A percentile compares a stretch with the other conserved stretches of the same genome.
Conservation (phyloP, 192 early-diverging fungal species). For the Coemansia sp. region DNA sequence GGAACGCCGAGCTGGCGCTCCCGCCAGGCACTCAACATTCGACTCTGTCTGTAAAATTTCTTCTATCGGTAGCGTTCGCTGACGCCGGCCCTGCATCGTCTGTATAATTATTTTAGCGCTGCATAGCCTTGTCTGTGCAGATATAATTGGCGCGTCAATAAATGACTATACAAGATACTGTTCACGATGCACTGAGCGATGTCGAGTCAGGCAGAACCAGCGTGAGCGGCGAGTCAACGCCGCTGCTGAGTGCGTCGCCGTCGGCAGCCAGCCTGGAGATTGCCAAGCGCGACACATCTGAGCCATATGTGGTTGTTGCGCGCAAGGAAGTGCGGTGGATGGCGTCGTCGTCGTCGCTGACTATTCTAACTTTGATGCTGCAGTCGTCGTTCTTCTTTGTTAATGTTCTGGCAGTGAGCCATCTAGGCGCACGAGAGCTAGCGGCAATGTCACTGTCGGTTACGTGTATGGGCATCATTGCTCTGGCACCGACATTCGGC, state of each 20-base stretch:
- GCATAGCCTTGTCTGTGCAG: neutral
- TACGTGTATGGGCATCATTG: constrained; percentile 50
- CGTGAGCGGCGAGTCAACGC: constrained; percentile 3
- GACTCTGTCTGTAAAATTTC: neutral
- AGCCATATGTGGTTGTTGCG: constrained; percentile 23
- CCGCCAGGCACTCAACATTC: neutral
- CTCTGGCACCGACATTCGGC: constrained; percentile 59
- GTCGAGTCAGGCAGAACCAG: constrained; percentile 16
- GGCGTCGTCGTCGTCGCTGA: constrained; percentile 32
- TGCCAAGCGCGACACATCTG: constrained; percentile 34
- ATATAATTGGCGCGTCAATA: neutral
- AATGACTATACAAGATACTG: constrained; percentile 14
- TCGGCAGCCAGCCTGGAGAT: constrained; percentile 34
- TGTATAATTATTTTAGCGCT: neutral
- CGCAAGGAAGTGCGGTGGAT: constrained; percentile 32
- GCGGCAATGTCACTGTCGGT: constrained; percentile 63
- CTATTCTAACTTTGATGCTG: constrained; percentile 40
- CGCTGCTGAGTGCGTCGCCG: constrained; percentile 36
- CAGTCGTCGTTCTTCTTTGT: constrained; percentile 64
- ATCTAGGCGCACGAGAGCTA: constrained; percentile 58
- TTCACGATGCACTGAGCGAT: constrained; percentile 2
- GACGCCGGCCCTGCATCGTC: neutral
- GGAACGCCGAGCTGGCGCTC: neutral
- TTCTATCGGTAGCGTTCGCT: neutral
- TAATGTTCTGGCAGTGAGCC: constrained; percentile 63